Conservation (phyloP, 768 basidiomycete species). For the Guyanaporus albipodus region DNA sequence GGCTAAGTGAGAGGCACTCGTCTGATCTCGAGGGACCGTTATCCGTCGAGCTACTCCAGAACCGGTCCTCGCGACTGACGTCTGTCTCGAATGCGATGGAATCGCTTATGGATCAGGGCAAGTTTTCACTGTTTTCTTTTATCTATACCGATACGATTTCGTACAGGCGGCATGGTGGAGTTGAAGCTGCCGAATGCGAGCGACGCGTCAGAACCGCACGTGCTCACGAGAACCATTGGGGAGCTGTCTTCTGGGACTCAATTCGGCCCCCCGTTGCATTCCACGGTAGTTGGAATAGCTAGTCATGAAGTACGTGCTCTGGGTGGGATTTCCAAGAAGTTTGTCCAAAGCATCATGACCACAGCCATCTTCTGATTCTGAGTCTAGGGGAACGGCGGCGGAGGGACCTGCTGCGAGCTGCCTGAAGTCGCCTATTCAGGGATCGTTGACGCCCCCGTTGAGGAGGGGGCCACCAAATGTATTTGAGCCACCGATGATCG, state of each 20-base stretch:
- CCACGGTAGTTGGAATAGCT: slow-evolving; percentile 1
- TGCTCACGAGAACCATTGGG: slow-evolving; percentile 42
- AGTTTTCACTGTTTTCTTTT: not conserved
- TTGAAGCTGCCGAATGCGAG: slow-evolving; percentile 41
- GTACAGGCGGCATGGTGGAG: slow-evolving; percentile 55
- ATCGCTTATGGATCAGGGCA: slow-evolving; percentile 64
- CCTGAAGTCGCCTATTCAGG: slow-evolving; percentile 13
- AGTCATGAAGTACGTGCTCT: too few relatives aligned
- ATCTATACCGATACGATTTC: not conserved
- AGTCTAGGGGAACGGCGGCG: not conserved
- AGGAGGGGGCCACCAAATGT: slow-evolving; percentile 10
- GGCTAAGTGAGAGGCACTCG: slow-evolving; percentile 17
- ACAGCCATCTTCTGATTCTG: slow-evolving; percentile 3
- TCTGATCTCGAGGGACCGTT: slow-evolving; percentile 26
- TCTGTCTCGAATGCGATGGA: slow-evolving; percentile 46
- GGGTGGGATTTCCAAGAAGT: too few relatives aligned
- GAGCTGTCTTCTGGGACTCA: slow-evolving; percentile 40
- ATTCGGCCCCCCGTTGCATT: slow-evolving; percentile 20
- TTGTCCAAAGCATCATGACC: not conserved
- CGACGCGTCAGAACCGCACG: slow-evolving; percentile 29
- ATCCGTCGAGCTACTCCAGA: slow-evolving; percentile 23
- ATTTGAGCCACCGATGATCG: slow-evolving; percentile 53
- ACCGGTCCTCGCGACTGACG: slow-evolving; percentile 4
- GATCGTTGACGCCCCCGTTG: slow-evolving; percentile 6
- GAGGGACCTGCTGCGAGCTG: slow-evolving; percentile 10